phyloP scores from a whole-genome alignment of 371 early-diverging fungal species.

The Mycotypha africana region DNA sequence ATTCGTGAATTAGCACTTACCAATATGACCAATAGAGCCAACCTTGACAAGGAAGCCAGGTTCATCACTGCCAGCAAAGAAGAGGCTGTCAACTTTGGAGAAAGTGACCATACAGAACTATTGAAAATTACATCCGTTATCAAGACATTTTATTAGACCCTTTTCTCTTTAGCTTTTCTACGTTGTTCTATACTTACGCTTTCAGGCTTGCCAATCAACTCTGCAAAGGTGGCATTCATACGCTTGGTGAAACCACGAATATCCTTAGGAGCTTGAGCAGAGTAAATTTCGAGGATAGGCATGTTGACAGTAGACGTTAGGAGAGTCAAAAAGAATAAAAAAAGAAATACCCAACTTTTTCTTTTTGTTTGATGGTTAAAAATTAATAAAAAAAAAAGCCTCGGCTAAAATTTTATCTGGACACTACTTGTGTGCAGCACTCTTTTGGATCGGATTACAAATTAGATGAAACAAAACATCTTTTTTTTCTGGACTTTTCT shows the following conservation, averaged over 20 bases:
- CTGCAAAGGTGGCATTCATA: constrained; percentile 30
- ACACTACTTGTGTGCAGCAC: no score
- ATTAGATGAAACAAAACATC: no score
- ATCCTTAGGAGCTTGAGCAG: constrained; percentile 31
- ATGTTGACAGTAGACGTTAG: constrained; percentile 12
- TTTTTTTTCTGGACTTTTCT: no score
- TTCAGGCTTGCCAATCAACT: constrained; percentile 43
- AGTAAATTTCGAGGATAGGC: constrained; percentile 43
- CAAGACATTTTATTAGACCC: no score
- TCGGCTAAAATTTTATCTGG: no score
- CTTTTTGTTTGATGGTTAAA: no score
- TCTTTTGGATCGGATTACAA: no score
- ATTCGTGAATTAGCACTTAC: constrained; percentile 9
- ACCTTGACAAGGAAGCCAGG: constrained; percentile 36
- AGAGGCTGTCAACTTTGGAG: constrained; percentile 24
- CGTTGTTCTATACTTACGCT: constrained; percentile 58
- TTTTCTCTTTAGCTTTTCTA: no score
- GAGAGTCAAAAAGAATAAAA: constrained; percentile 2
- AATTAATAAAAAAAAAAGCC: no score
- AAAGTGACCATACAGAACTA: constrained; percentile 44
- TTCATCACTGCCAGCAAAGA: constrained; percentile 27
- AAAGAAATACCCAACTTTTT: not conserved
- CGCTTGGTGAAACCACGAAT: constrained; percentile 25
- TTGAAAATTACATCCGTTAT: no score
- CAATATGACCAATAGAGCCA: constrained; percentile 38